Evolutionary conservation across 1,284 basidiomycete genomes (phyloP), one percentile per base, ranked within the genome.

Genomic region (Leucoagaricus sp.): DNA sequence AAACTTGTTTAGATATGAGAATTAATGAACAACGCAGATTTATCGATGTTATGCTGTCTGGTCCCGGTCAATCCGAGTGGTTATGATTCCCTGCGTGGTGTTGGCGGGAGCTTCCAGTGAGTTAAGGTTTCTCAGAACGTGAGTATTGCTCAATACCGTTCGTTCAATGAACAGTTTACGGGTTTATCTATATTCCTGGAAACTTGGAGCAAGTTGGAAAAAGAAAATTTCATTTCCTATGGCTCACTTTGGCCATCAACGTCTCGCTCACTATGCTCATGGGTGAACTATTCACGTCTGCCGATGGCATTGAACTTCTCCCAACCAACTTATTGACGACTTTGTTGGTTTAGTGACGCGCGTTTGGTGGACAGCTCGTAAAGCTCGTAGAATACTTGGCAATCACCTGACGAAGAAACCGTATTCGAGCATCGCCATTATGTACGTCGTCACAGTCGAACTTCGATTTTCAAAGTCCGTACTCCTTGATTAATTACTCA

Each of bases 31-130:
- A n/a, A 51, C 9, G 12, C 55, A 67, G 65, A 57, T 67, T 49
- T 64, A 63, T 48, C 60, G 67, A 48, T 67, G 64, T 47, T 65
- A 64, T 31, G 31, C 60, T n/a, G 55, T 63, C 9, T 68, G 67
- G 65, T 58, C 53, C 25, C 60, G 58, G 3, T 62, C 56, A 28
- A 57, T 58, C 26, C 51, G 57, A 12, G 40, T 63, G 44, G 47
- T 65, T 8, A 38, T 56, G n/a, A 42, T 54, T 21, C 63, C 64
- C 19, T 46, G 36, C n/a, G 6, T 62, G 4, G 40, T 64, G 12
- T 57, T 67, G 2, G 28, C 65, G 31, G 45, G 50, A 31, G 57
- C 58, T 28, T 59, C 61, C 53, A 49, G 67, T 68, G 54, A 31
- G 50, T 58, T n/a, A n/a, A 38, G 4, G 4, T 6, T 38, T 38